Conservation (phyloP, 139 green algal genomes). For the Asterochloris erici region DNA sequence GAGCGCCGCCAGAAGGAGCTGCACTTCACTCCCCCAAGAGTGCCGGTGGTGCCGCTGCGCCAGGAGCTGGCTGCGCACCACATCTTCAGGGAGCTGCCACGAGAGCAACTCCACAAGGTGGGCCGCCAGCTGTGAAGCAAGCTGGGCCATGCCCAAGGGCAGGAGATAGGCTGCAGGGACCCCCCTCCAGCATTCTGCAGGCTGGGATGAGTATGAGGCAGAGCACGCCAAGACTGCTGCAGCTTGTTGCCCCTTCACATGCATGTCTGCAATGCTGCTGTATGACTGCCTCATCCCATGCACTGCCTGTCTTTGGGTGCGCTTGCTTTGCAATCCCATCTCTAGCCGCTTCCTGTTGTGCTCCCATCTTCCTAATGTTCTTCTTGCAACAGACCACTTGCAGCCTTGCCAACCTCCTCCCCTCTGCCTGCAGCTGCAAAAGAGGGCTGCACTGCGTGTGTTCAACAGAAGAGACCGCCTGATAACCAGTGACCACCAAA, state of each 20-base stretch:
- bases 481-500: too few relatives aligned
- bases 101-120: background rate
- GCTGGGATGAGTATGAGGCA: background rate
- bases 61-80: background rate
- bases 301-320: too few relatives aligned
- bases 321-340: too few relatives aligned
- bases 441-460: too few relatives aligned
- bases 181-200: background rate
- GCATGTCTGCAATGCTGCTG: background rate
- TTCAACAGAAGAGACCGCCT: too few relatives aligned
- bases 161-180: background rate
- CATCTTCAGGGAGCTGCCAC: slow-evolving; percentile 9
- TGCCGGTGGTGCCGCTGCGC: background rate
- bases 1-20: slow-evolving; percentile 21
- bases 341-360: too few relatives aligned
- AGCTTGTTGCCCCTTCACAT: background rate
- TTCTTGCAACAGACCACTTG: too few relatives aligned
- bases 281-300: background rate
- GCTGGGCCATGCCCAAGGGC: too few relatives aligned
- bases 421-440: too few relatives aligned
- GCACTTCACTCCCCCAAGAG: slow-evolving; percentile 11
- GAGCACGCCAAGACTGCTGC: too few relatives aligned
- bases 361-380: too few relatives aligned
- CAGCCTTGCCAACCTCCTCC: too few relatives aligned
- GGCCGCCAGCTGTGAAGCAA: background rate